phyloP scores from a whole-genome alignment of 2,329 filamentous ascomycete genomes.

The Colletotrichum sp. region DNA sequence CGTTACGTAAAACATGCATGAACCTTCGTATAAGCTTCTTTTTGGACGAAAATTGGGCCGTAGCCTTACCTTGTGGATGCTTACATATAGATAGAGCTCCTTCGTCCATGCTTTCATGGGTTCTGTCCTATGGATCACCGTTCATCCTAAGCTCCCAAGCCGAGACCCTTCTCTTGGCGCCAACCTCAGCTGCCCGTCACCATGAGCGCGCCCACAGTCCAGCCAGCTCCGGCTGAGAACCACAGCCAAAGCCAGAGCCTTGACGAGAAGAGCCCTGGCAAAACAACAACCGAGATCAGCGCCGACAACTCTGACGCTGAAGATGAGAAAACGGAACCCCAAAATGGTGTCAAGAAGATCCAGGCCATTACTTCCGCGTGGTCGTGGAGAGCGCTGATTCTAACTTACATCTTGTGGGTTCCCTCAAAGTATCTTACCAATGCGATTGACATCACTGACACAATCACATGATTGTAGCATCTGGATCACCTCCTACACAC shows the following conservation, averaged over 20 bases:
- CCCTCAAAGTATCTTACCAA: accelerated
- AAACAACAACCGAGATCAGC: neutral
- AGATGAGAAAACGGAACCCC: neutral
- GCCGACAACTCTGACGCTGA: neutral
- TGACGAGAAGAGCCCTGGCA: neutral
- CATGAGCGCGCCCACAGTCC: slow-evolving; percentile 3
- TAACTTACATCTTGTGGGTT: slow-evolving; percentile 43
- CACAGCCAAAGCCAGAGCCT: slow-evolving; percentile 6
- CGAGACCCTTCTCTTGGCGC: neutral
- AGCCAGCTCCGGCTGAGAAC: neutral
- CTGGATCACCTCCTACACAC: slow-evolving; percentile 47
- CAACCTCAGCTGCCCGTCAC: neutral
- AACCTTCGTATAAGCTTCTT: slow-evolving; percentile 3
- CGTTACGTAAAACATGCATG: slow-evolving; percentile 5
- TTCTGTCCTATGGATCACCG: neutral
- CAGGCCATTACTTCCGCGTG: slow-evolving; percentile 38
- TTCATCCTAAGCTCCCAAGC: neutral
- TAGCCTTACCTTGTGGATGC: neutral
- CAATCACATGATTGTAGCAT: slow-evolving; percentile 31
- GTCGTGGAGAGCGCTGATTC: slow-evolving; percentile 38
- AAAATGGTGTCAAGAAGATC: slow-evolving; percentile 18
- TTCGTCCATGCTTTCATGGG: neutral
- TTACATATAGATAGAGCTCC: neutral
- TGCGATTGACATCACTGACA: neutral
- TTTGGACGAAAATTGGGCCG: neutral